Evolutionary conservation across 441 rosid species (phyloP).

Genomic region (Metrosideros polymorpha): DNA sequence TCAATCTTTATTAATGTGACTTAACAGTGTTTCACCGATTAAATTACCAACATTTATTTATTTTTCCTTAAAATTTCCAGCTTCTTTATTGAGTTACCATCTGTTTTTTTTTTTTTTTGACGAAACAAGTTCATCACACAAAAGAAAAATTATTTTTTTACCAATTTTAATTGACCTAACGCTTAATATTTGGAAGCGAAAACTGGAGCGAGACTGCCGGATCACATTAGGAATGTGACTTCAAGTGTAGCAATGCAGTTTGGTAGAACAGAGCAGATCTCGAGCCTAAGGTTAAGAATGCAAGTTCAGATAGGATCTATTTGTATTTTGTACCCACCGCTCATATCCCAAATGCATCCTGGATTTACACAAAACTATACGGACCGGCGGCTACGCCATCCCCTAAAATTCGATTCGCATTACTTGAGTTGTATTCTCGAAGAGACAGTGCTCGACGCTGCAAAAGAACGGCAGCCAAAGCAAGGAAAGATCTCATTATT

Average conservation of each 20-base stretch:
- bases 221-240: too few relatives aligned
- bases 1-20: too few relatives aligned
- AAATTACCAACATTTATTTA: too few relatives aligned
- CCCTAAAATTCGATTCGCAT: neutral
- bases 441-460: neutral
- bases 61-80: too few relatives aligned
- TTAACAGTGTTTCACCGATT: too few relatives aligned
- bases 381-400: neutral
- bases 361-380: neutral
- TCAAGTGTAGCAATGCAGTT: slow-evolving; percentile 56
- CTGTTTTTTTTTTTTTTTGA: too few relatives aligned
- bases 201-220: too few relatives aligned
- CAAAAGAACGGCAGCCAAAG: neutral
- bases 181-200: too few relatives aligned
- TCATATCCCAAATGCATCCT: neutral
- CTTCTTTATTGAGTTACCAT: too few relatives aligned
- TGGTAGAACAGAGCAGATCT: slow-evolving; percentile 44
- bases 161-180: too few relatives aligned
- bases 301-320: slow-evolving; percentile 62
- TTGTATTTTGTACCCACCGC: neutral
- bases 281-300: slow-evolving; percentile 21
- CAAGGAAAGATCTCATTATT: neutral
- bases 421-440: neutral
- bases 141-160: too few relatives aligned
- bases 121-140: too few relatives aligned